These are phyloP conservation scores for Vanrija pseudolonga DNA, from an alignment of 1,284 basidiomycete genomes.

Conservation along the genomic window DNA sequence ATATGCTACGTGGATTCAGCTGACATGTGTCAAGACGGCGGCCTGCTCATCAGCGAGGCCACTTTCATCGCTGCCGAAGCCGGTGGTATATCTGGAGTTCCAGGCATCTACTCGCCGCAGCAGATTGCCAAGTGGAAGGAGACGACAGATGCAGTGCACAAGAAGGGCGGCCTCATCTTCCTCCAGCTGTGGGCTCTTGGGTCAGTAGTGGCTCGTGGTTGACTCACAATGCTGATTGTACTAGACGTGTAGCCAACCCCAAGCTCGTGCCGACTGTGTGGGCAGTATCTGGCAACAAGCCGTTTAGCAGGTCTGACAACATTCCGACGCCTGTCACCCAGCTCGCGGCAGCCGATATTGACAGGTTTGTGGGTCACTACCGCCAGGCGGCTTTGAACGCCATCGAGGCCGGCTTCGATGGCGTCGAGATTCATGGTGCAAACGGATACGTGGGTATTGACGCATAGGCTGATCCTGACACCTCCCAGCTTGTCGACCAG, in stretches of 20 bases:
- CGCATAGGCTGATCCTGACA: background rate
- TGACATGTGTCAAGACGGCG: conserved; percentile 20
- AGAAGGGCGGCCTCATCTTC: conserved; percentile 53
- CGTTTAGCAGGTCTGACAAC: background rate
- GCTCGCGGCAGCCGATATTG: conserved; percentile 38
- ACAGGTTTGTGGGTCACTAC: conserved; percentile 53
- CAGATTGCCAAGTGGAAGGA: conserved; percentile 41
- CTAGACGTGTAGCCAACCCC: conserved; percentile 14
- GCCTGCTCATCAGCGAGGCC: conserved; percentile 43
- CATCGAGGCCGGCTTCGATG: conserved; percentile 63
- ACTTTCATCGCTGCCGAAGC: conserved; percentile 29
- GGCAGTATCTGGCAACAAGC: conserved; percentile 24
- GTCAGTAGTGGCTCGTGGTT: conserved; percentile 13
- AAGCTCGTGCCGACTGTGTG: conserved; percentile 5
- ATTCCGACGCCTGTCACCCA: background rate
- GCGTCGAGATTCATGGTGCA: conserved; percentile 56
- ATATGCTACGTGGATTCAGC: too few relatives aligned
- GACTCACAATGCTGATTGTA: background rate
- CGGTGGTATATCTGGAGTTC: conserved; percentile 22
- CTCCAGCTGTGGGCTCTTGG: conserved; percentile 56
- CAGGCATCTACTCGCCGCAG: conserved; percentile 31
- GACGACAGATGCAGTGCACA: conserved; percentile 53
- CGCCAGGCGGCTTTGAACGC: conserved; percentile 55
- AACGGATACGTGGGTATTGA: conserved; percentile 19
- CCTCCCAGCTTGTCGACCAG: conserved; percentile 51